Evolutionary conservation across 345 rosid genomes (phyloP).

Genomic region (Eucalyptus polyanthemos): DNA sequence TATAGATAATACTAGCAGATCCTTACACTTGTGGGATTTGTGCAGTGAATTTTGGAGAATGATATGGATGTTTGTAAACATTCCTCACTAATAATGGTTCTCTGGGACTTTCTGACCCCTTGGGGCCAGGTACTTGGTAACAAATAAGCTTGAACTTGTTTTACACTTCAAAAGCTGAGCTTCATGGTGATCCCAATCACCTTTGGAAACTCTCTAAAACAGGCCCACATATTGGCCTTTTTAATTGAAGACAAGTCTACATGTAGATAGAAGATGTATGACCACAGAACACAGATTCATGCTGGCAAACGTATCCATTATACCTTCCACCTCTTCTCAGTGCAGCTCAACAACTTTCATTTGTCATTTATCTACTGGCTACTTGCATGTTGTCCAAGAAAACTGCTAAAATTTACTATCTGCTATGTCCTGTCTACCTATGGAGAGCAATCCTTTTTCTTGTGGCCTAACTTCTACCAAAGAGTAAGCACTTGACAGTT

Average conservation of each 20-base stretch:
- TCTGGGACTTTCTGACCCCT: neutral
- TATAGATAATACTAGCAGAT: neutral
- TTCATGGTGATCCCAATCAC: neutral
- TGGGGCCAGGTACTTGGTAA: neutral
- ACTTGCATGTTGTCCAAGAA: neutral
- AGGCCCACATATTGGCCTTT: neutral
- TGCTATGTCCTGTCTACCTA: neutral
- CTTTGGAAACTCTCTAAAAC: neutral
- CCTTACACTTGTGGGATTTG: neutral
- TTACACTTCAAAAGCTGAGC: neutral
- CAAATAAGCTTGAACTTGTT: neutral
- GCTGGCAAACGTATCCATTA: neutral
- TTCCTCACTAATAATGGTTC: neutral
- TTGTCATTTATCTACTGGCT: neutral
- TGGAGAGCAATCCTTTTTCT: neutral
- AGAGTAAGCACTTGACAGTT: neutral
- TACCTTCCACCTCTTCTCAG: neutral
- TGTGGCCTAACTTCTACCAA: neutral
- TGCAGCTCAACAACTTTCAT: neutral
- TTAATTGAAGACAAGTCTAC: neutral
- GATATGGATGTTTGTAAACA: neutral
- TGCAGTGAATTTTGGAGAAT: neutral
- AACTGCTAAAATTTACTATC: neutral
- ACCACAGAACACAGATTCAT: neutral
- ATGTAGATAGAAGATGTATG: neutral